These are phyloP conservation scores for Basidioascus undulatus DNA, from an alignment of 768 basidiomycete species.

Conservation along the genomic window DNA sequence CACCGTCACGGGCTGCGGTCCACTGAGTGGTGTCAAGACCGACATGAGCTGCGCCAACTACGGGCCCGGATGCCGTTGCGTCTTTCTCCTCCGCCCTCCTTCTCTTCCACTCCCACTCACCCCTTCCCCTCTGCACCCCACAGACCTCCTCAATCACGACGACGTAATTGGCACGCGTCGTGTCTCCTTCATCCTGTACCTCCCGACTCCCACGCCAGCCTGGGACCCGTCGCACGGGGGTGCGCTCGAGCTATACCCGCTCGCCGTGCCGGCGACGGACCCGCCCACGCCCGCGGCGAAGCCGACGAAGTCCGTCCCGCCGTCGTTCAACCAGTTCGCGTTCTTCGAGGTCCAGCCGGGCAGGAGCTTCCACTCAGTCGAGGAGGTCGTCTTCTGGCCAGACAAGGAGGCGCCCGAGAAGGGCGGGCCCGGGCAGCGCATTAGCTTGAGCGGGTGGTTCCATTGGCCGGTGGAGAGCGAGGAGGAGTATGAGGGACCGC, in stretches of 20 bases:
- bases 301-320: slow-evolving; percentile 43
- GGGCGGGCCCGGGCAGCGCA: slow-evolving; percentile 37
- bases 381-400: slow-evolving; percentile 66
- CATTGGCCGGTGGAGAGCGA: slow-evolving; percentile 78
- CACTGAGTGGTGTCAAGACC: slow-evolving; percentile 70
- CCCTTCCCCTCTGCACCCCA: slow-evolving; percentile 16
- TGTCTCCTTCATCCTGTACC: slow-evolving; percentile 90
- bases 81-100: not conserved
- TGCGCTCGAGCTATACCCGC: slow-evolving; percentile 75
- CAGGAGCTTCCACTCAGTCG: slow-evolving; percentile 81
- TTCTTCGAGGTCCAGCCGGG: slow-evolving; percentile 66
- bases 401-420: slow-evolving; percentile 25
- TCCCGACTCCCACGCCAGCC: slow-evolving; percentile 45
- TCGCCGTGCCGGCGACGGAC: slow-evolving; percentile 21
- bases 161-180: slow-evolving; percentile 87
- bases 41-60: slow-evolving; percentile 92
- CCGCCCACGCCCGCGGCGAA: slow-evolving; percentile 27
- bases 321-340: slow-evolving; percentile 22
- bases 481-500: slow-evolving; percentile 46
- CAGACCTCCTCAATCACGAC: slow-evolving; percentile 93
- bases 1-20: slow-evolving; percentile 71
- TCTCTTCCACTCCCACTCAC: not conserved
- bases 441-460: slow-evolving; percentile 94
- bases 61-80: slow-evolving; percentile 66
- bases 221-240: slow-evolving; percentile 88